phyloP scores from a whole-genome alignment of 495 filamentous ascomycete genomes.

The Podospora comata region DNA sequence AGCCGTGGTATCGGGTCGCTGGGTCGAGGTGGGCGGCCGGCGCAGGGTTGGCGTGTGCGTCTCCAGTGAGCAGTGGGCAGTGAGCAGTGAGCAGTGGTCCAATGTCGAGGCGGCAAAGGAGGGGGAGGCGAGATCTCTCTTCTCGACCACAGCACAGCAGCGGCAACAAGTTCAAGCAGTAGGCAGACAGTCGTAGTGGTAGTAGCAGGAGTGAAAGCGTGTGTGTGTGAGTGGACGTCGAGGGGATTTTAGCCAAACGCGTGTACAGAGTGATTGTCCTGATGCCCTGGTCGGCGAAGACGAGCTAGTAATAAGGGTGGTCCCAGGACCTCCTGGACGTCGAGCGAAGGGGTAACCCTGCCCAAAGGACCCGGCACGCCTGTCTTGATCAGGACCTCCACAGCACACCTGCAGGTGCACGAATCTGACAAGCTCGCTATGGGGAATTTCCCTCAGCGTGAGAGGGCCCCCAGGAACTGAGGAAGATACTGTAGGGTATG shows the following conservation, averaged over 20 bases:
- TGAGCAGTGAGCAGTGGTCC: neutral
- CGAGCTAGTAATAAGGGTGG: constrained; percentile 20
- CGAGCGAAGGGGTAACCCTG: constrained; percentile 27
- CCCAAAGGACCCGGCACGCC: constrained; percentile 13
- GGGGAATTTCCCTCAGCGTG: constrained; percentile 2
- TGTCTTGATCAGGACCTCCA: constrained; percentile 24
- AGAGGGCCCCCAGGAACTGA: neutral
- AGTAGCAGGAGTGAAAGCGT: neutral
- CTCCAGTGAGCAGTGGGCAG: neutral
- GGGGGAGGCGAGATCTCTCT: neutral
- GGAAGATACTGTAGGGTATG: neutral
- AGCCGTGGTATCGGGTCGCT: neutral
- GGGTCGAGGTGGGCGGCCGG: neutral
- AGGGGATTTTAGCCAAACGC: constrained; percentile 29
- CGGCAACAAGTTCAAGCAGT: neutral
- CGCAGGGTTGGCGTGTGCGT: neutral
- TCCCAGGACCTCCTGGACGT: constrained; percentile 19
- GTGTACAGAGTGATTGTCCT: constrained; percentile 7
- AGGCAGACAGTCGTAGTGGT: neutral
- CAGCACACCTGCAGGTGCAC: constrained; percentile 2
- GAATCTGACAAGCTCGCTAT: constrained; percentile 6
- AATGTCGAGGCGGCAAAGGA: neutral
- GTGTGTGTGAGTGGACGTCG: constrained; percentile 20
- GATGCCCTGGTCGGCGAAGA: constrained; percentile 16
- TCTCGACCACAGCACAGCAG: neutral